Percentiles rank a stretch among this genome's conserved stretches.
phyloP scores from a whole-genome alignment of 2,329 filamentous ascomycete species.

The Fusarium sp. region DNA sequence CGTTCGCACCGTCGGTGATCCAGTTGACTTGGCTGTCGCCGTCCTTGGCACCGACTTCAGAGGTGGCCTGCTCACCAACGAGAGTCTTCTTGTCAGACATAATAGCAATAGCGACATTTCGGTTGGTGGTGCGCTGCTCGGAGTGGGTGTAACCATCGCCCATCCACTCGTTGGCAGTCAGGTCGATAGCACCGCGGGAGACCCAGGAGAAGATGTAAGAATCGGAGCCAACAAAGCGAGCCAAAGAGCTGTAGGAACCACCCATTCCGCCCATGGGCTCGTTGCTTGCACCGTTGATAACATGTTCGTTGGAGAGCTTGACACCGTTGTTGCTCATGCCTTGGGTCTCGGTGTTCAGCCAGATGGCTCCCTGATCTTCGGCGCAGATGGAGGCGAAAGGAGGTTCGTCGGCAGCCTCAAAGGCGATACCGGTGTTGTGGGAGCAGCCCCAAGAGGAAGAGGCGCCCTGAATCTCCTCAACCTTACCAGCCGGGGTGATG shows the following conservation, averaged over 20 bases:
- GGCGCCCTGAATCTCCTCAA: constrained; percentile 63
- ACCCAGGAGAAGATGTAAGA: constrained; percentile 72
- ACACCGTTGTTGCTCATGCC: constrained; percentile 64
- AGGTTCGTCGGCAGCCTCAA: constrained; percentile 67
- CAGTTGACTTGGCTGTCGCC: constrained; percentile 71
- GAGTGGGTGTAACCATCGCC: constrained; percentile 64
- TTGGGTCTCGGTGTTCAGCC: constrained; percentile 70
- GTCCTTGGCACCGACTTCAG: constrained; percentile 61
- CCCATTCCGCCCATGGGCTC: constrained; percentile 72
- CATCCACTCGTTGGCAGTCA: constrained; percentile 68
- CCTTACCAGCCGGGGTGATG: constrained; percentile 60
- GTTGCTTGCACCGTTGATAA: constrained; percentile 67
- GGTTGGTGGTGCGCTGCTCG: constrained; percentile 65
- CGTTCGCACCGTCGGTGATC: constrained; percentile 62
- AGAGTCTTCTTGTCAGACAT: constrained; percentile 69
- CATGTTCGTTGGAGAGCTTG: constrained; percentile 72
- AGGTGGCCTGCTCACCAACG: constrained; percentile 63
- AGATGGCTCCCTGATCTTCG: constrained; percentile 72
- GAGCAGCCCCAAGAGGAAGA: constrained; percentile 70
- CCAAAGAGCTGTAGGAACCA: constrained; percentile 69
- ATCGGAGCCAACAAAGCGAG: constrained; percentile 61
- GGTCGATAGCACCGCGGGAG: constrained; percentile 66
- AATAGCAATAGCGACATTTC: constrained; percentile 68
- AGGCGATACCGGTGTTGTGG: constrained; percentile 73
- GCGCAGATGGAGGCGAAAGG: constrained; percentile 70